Percentiles rank a stretch among this genome's conserved stretches.
Conservation (phyloP, 2,329 filamentous ascomycete species). For the Epichloe sylvatica region DNA sequence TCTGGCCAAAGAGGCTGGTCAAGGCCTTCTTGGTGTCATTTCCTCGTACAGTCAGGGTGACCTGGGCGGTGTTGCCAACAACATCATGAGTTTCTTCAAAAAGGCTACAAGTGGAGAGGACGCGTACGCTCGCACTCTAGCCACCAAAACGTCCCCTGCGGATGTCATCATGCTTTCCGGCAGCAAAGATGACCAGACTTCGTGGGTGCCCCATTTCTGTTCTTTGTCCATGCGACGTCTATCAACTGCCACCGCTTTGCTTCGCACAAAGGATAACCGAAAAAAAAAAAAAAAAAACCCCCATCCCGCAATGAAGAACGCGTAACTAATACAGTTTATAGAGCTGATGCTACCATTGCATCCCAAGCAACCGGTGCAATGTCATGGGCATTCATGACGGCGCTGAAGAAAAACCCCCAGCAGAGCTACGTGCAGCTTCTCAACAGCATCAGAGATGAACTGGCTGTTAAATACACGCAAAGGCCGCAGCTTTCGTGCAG, state of each 20-base stretch:
- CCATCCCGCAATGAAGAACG: neutral
- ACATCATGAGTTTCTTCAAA: slow-evolving; percentile 74
- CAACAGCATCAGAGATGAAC: slow-evolving; percentile 89
- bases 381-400: slow-evolving; percentile 92
- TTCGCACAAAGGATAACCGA: neutral
- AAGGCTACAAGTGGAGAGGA: slow-evolving; percentile 72
- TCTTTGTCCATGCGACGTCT: neutral
- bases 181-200: slow-evolving; percentile 92
- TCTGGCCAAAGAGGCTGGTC: slow-evolving; percentile 52
- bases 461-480: slow-evolving; percentile 76
- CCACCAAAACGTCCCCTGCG: slow-evolving; percentile 85
- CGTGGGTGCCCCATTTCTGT: slow-evolving; percentile 41
- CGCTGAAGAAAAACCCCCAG: slow-evolving; percentile 90
- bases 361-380: slow-evolving; percentile 92
- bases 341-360: slow-evolving; percentile 81
- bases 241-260: neutral
- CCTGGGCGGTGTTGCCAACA: slow-evolving; percentile 66
- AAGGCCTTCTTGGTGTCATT: slow-evolving; percentile 46
- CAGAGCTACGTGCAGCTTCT: slow-evolving; percentile 96
- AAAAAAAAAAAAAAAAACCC: too few relatives aligned
- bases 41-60: slow-evolving; percentile 55
- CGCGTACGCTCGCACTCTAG: slow-evolving; percentile 64
- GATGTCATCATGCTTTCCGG: slow-evolving; percentile 98
- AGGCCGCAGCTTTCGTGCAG: slow-evolving; percentile 96
- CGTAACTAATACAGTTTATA: slow-evolving; percentile 21